Percentiles rank a stretch among this genome's conserved stretches.
phyloP scores from a whole-genome alignment of 768 basidiomycete genomes.

The Cyclocybe aegerita region DNA sequence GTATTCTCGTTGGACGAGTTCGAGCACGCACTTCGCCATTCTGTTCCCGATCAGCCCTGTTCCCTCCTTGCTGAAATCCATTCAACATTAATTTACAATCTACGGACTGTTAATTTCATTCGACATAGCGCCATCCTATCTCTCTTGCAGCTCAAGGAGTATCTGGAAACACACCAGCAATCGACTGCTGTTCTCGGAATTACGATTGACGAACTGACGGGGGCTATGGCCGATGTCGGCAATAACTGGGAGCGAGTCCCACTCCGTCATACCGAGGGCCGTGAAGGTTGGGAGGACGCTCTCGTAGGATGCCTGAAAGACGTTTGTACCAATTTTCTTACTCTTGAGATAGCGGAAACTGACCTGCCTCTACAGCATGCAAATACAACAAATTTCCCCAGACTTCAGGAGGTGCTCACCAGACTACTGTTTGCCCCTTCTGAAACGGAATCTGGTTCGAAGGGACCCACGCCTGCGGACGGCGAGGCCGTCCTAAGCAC shows the following conservation, averaged over 20 bases:
- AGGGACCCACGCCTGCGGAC: conserved; percentile 45
- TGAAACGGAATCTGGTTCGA: conserved; percentile 49
- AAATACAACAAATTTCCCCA: conserved; percentile 68
- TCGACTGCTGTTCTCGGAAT: conserved; percentile 53
- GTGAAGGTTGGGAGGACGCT: conserved; percentile 91
- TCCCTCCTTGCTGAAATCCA: conserved; percentile 85
- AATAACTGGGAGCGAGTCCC: conserved; percentile 86
- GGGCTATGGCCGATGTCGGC: conserved; percentile 76
- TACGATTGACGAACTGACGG: conserved; percentile 59
- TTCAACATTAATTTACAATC: conserved; percentile 83
- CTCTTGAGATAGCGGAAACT: conserved; percentile 1
- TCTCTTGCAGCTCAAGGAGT: conserved; percentile 47
- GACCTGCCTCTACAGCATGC: conserved; percentile 55
- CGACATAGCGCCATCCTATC: conserved; percentile 77
- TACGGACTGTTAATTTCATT: conserved; percentile 77
- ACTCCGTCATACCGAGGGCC: conserved; percentile 67
- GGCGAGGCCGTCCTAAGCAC: conserved; percentile 32
- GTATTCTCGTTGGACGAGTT: conserved; percentile 92
- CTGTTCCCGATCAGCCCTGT: conserved; percentile 65
- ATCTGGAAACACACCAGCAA: conserved; percentile 38
- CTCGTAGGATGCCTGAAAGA: conserved; percentile 87
- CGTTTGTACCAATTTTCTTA: conserved; percentile 50
- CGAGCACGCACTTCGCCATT: conserved; percentile 83
- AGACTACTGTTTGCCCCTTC: conserved; percentile 68
- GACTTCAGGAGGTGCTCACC: conserved; percentile 68